phyloP scores from a whole-genome alignment of 75 land plant species.

The Isoetes taiwanensis region DNA sequence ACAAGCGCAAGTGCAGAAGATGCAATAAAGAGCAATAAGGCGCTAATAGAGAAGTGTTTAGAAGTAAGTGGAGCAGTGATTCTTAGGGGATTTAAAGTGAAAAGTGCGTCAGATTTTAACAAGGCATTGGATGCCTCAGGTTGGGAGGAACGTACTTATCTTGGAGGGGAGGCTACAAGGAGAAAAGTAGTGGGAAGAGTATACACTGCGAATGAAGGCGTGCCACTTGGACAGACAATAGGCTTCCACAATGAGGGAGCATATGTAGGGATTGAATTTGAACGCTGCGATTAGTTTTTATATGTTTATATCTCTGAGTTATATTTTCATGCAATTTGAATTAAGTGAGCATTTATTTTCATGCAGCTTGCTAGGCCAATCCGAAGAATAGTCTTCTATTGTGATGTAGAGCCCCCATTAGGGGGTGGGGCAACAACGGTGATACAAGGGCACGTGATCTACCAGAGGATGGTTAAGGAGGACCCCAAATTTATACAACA shows the following conservation, averaged over 20 bases:
- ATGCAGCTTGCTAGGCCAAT: constrained; percentile 79
- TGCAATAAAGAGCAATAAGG: too few relatives aligned
- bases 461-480: constrained; percentile 59
- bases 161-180: constrained; percentile 26
- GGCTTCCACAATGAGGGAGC: constrained; percentile 42
- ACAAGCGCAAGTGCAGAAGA: too few relatives aligned
- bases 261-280: too few relatives aligned
- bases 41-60: too few relatives aligned
- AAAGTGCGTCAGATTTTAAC: constrained; percentile 20
- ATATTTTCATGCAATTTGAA: too few relatives aligned
- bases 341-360: too few relatives aligned
- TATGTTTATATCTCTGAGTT: too few relatives aligned
- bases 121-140: constrained; percentile 22
- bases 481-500: constrained; percentile 72
- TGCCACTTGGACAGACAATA: constrained; percentile 22
- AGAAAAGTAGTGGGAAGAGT: constrained; percentile 16
- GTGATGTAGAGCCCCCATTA: constrained; percentile 71
- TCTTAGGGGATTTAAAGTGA: constrained; percentile 27
- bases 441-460: constrained; percentile 62
- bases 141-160: constrained; percentile 30
- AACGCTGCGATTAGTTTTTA: too few relatives aligned
- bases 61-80: constrained; percentile 42
- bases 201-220: constrained; percentile 37
- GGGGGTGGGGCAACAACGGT: constrained; percentile 98
- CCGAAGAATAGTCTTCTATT: constrained; percentile 69